A percentile compares a stretch with the other conserved stretches of the same genome.
These are phyloP conservation scores for Saccharum hybrid DNA, from an alignment of 202 grass and related monocot species.

Conservation along the genomic window DNA sequence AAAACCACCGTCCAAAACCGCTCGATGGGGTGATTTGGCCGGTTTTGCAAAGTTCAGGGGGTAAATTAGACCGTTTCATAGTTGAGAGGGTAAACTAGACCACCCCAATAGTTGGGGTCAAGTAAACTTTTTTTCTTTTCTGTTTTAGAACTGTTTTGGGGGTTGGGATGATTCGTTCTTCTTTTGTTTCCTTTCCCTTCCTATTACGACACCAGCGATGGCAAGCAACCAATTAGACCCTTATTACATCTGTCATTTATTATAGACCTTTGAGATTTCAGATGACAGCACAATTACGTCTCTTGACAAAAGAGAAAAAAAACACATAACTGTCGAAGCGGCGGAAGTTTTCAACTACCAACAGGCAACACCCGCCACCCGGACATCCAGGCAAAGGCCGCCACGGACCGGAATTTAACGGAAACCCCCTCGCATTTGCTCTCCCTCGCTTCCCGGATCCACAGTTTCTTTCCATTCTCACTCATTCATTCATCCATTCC, in stretches of 20 bases:
- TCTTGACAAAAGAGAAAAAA: not conserved
- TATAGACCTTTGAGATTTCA: not conserved
- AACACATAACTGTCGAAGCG: not conserved
- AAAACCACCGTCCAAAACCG: too few species aligned
- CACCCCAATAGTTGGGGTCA: too few species aligned
- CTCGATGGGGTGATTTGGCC: too few species aligned
- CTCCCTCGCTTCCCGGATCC: constrained; percentile 39
- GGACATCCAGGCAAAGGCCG: constrained; percentile 13
- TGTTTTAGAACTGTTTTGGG: too few species aligned
- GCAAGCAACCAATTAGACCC: too few species aligned
- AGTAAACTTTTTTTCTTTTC: too few species aligned
- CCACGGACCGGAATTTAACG: constrained; percentile 44
- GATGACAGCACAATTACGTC: not conserved
- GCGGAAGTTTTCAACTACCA: constrained; percentile 47
- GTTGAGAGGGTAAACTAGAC: too few species aligned
- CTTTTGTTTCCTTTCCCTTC: too few species aligned
- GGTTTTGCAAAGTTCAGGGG: too few species aligned
- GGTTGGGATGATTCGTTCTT: too few species aligned
- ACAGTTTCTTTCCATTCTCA: constrained; percentile 34
- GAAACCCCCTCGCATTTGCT: constrained; percentile 15
- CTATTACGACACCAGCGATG: too few species aligned
- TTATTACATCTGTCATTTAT: not conserved
- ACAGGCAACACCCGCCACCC: constrained; percentile 14
- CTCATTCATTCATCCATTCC: not conserved
- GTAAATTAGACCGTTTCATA: too few species aligned